Conservation (phyloP, 768 basidiomycete genomes). For the Auricularia sp. region DNA sequence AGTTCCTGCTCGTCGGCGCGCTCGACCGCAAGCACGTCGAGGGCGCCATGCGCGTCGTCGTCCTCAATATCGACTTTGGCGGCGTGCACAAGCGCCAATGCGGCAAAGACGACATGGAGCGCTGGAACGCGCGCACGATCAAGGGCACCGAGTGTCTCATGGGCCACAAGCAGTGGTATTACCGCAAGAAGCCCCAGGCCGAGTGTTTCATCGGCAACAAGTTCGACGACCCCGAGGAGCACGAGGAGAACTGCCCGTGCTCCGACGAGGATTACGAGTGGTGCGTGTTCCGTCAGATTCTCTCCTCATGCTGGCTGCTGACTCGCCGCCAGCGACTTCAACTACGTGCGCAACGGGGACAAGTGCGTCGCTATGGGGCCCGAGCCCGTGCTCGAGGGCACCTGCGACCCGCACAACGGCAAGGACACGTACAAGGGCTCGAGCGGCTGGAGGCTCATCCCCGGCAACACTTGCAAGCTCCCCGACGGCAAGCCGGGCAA, state of each 20-base stretch:
- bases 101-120: conserved; percentile 60
- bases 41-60: conserved; percentile 50
- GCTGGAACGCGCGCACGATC: conserved; percentile 72
- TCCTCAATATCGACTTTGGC: conserved; percentile 79
- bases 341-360: conserved; percentile 64
- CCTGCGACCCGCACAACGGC: conserved; percentile 43
- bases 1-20: conserved; percentile 83
- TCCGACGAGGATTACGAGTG: conserved; percentile 89
- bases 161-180: conserved; percentile 98
- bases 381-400: conserved; percentile 72
- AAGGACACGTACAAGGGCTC: conserved; percentile 72
- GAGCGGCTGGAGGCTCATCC: conserved; percentile 84
- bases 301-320: no score
- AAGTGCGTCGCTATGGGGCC: conserved; percentile 80
- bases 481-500: conserved; percentile 41
- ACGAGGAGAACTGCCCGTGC: conserved; percentile 79
- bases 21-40: conserved; percentile 51
- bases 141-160: conserved; percentile 71
- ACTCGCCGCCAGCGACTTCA: conserved; percentile 80
- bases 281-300: no score
- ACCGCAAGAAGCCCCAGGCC: conserved; percentile 67
- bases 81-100: conserved; percentile 60
- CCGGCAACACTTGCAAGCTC: conserved; percentile 78
- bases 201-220: conserved; percentile 88
- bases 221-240: conserved; percentile 74